Percentiles rank a stretch among this genome's conserved stretches.
Evolutionary conservation across 2,329 filamentous ascomycete genomes (phyloP).

Genomic region (Penicillium hordei): DNA sequence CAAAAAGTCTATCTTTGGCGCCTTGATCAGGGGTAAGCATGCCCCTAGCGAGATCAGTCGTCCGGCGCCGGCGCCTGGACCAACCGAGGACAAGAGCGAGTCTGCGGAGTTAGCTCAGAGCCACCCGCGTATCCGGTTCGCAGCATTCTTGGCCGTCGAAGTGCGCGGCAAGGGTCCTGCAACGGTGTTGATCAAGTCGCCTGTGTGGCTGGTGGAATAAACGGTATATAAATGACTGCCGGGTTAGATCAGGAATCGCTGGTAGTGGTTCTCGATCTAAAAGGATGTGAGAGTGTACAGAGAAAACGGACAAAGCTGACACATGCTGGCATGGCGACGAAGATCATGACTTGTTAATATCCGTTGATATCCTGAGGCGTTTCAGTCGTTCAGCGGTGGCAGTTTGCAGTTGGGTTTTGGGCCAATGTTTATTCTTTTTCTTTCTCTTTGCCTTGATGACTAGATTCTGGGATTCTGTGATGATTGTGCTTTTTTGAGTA

Average conservation of each 20-base stretch:
- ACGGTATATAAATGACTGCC: background rate
- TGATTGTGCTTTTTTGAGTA: background rate
- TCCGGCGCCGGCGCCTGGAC: conserved; percentile 11
- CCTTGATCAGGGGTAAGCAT: conserved; percentile 41
- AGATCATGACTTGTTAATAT: conserved; percentile 13
- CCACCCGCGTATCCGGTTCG: conserved; percentile 69
- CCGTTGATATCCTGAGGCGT: conserved; percentile 20
- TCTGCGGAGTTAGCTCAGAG: conserved; percentile 39
- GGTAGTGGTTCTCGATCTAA: background rate
- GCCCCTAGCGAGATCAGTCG: conserved; percentile 13
- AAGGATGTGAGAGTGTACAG: conserved; percentile 14
- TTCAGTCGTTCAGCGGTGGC: conserved; percentile 6
- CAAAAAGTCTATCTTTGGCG: conserved; percentile 46
- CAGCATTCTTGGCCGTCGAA: conserved; percentile 72
- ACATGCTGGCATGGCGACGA: conserved; percentile 14
- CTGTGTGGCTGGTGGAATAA: conserved; percentile 56
- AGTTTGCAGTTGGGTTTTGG: background rate
- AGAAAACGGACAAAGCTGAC: conserved; percentile 5
- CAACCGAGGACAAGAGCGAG: conserved; percentile 26
- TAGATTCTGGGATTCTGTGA: conserved; percentile 3
- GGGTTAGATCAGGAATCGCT: background rate
- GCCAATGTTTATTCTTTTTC: background rate
- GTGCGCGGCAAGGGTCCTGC: conserved; percentile 62
- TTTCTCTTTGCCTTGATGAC: background rate
- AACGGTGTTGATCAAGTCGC: conserved; percentile 73